Conservation (phyloP, 805 yeast genomes). For the Yamadazyma paraphyllophila region DNA sequence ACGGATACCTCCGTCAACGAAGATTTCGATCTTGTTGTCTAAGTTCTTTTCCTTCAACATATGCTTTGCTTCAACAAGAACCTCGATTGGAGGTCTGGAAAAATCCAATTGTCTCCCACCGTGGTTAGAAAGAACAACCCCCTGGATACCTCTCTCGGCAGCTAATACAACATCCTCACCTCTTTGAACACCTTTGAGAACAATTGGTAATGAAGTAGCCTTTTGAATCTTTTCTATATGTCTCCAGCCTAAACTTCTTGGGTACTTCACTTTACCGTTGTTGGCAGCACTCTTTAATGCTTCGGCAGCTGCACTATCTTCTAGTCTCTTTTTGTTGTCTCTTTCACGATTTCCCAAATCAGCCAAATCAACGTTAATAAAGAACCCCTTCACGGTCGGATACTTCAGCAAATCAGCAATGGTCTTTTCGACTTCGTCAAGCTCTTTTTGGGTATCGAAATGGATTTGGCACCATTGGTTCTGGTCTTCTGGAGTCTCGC, state of each 20-base stretch:
- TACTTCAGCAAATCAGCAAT: constrained; percentile 22
- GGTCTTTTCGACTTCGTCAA: constrained; percentile 16
- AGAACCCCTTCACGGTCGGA: constrained; percentile 30
- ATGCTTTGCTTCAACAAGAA: constrained; percentile 66
- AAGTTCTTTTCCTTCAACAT: constrained; percentile 46
- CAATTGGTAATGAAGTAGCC: constrained; percentile 42
- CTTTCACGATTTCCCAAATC: constrained; percentile 43
- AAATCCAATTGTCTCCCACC: constrained; percentile 89
- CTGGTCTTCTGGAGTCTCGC: constrained; percentile 27
- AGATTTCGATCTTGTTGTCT: constrained; percentile 45
- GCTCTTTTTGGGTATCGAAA: constrained; percentile 27
- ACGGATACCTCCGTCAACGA: constrained; percentile 66
- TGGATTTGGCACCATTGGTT: constrained; percentile 32
- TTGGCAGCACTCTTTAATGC: constrained; percentile 7
- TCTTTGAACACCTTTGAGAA: constrained; percentile 74
- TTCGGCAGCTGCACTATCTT: constrained; percentile 1
- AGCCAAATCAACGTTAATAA: constrained; percentile 35
- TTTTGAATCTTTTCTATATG: constrained; percentile 21
- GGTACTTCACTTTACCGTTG: constrained; percentile 6
- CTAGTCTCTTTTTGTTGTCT: constrained; percentile 25
- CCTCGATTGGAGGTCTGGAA: constrained; percentile 70
- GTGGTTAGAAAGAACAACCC: constrained; percentile 80
- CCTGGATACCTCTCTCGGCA: constrained; percentile 65
- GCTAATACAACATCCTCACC: constrained; percentile 76
- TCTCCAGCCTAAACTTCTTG: constrained; percentile 27